These are phyloP conservation scores for Acanthamoeba sp. DNA, from an alignment of 208 protist species.

Conservation along the genomic window DNA sequence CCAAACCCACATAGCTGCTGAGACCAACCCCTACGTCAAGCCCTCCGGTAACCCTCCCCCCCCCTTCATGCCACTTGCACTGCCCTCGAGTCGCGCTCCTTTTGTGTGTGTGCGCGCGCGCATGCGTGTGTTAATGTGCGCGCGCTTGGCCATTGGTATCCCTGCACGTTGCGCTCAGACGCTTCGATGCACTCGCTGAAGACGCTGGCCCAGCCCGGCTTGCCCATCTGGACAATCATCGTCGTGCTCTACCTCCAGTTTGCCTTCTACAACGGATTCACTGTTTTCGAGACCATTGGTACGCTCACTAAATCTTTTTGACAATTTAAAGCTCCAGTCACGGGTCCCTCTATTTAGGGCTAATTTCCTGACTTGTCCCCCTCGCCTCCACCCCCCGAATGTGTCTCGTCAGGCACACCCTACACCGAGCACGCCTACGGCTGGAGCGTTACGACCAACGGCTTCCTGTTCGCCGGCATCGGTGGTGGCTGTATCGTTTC, in stretches of 20 bases:
- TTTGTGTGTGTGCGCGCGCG: too few relatives aligned
- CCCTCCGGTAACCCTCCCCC: background rate
- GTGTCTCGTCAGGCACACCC: constrained; percentile 9
- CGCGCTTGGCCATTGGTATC: background rate
- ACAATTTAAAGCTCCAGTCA: too few relatives aligned
- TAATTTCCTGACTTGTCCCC: background rate
- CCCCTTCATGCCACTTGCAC: background rate
- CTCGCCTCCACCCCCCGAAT: background rate
- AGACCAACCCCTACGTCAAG: constrained; percentile 58
- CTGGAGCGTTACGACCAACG: constrained; percentile 59
- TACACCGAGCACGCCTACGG: constrained; percentile 70
- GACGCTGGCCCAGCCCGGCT: background rate
- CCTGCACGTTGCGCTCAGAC: background rate
- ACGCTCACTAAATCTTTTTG: too few relatives aligned
- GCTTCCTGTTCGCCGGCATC: constrained; percentile 69
- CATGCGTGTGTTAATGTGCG: background rate
- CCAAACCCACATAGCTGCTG: constrained; percentile 11
- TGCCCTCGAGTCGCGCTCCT: background rate
- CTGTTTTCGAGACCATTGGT: constrained; percentile 75
- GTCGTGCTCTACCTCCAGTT: constrained; percentile 70
- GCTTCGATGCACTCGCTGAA: constrained; percentile 30
- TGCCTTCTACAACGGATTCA: constrained; percentile 65
- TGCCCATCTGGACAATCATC: constrained; percentile 31
- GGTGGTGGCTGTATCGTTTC: constrained; percentile 66
- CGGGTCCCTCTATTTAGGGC: too few relatives aligned